These are phyloP conservation scores for Talaromyces borbonicus DNA, from an alignment of 495 filamentous ascomycete species.

Conservation along the genomic window DNA sequence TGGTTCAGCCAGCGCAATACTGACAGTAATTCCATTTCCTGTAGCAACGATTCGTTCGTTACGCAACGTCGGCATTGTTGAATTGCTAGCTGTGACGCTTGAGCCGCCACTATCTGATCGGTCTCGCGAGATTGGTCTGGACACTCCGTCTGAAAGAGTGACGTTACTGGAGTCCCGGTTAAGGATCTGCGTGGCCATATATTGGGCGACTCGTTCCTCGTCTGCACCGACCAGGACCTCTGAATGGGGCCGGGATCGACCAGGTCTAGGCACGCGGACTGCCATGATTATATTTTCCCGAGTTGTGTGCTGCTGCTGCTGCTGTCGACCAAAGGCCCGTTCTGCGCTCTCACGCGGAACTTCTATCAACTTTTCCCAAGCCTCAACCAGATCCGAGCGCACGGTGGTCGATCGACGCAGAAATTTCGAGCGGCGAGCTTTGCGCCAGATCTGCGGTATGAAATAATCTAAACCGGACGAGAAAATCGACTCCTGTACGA, in stretches of 20 bases:
- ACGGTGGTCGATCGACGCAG: not conserved
- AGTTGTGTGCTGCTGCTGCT: constrained; percentile 20
- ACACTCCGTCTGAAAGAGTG: constrained; percentile 22
- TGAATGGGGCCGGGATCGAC: constrained; percentile 29
- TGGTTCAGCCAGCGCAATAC: constrained; percentile 76
- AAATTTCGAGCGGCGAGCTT: not conserved
- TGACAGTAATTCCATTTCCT: constrained; percentile 62
- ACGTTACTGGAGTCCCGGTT: constrained; percentile 21
- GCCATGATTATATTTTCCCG: not conserved
- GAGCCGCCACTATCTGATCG: constrained; percentile 12
- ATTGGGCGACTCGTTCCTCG: constrained; percentile 20
- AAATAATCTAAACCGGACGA: not conserved
- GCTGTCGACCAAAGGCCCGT: constrained; percentile 38
- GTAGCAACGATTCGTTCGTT: constrained; percentile 63
- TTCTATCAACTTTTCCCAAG: not conserved
- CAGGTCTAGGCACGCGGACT: constrained; percentile 14
- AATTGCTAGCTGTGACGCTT: constrained; percentile 21
- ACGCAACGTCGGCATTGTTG: constrained; percentile 25
- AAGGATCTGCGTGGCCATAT: constrained; percentile 16
- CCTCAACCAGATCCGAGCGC: not conserved
- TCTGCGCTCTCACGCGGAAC: constrained; percentile 12
- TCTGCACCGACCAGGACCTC: constrained; percentile 31
- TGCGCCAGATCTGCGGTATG: not conserved
- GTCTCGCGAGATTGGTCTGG: constrained; percentile 17
- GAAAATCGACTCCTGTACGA: not conserved